Evolutionary conservation across 352 stramenopile species (phyloP).

Genomic region (Globisporangium nagaii): DNA sequence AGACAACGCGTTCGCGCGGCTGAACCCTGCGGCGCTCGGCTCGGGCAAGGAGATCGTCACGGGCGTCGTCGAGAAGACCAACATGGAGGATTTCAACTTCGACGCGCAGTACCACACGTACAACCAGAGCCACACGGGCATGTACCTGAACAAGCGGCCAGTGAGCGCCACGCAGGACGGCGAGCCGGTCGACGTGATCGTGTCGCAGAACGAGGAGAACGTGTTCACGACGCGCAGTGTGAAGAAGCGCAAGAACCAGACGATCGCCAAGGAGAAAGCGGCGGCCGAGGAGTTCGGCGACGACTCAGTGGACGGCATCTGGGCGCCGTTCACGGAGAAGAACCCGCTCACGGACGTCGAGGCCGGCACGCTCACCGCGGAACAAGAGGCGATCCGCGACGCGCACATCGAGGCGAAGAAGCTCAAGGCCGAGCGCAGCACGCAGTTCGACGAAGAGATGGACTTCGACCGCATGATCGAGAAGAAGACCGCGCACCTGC

Average conservation of each 20-base stretch:
- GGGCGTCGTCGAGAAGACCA: constrained; percentile 60
- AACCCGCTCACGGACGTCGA: constrained; percentile 39
- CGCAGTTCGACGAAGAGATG: constrained; percentile 70
- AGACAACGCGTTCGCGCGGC: constrained; percentile 16
- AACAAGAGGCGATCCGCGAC: constrained; percentile 44
- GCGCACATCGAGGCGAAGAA: constrained; percentile 60
- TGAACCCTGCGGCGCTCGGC: constrained; percentile 34
- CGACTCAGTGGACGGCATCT: constrained; percentile 39
- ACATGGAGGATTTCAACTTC: constrained; percentile 77
- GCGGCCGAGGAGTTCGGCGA: constrained; percentile 41
- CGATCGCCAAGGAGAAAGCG: constrained; percentile 25
- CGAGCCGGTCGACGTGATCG: constrained; percentile 16
- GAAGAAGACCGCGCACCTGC: constrained; percentile 74
- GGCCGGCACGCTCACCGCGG: constrained; percentile 39
- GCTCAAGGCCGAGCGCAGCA: constrained; percentile 31
- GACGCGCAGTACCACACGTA: constrained; percentile 78
- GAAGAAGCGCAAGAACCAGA: constrained; percentile 38
- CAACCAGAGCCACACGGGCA: constrained; percentile 39
- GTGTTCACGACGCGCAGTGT: constrained; percentile 34
- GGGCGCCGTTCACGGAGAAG: constrained; percentile 61
- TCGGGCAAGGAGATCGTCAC: constrained; percentile 73
- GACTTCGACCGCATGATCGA: constrained; percentile 87
- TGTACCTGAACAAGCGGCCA: constrained; percentile 13
- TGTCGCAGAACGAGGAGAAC: constrained; percentile 16
- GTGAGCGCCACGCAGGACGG: background rate